Base-by-base conservation (phyloP, 306 rosid species). In the Sindora glabra region DNA sequence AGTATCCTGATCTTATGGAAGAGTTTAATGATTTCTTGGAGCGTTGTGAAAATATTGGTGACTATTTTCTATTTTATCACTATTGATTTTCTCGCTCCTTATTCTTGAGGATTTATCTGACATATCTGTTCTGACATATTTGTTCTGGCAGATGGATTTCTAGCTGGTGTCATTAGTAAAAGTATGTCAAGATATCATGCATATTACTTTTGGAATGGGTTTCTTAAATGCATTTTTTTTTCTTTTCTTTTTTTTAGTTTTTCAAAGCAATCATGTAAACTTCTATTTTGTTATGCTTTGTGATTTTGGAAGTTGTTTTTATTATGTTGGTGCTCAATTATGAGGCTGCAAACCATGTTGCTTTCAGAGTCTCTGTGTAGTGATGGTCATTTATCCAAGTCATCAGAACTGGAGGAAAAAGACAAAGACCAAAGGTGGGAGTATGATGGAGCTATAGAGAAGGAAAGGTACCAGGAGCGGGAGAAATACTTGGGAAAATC, bases 401-500 rank as follows among this genome's bases (percentile, higher is more conserved):
- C 84, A 7, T 64, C 77, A 59, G 86, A 84, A 81, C 75, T 82
- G 73, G 97, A 89, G 69, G 95, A 88, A 39, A 89, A 76, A 72
- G 90, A 86, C 33, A 90, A 69, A 75, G 87, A 86, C 69, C 85
- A 55, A 25, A 87, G 80, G 74, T 88, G 81, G 45, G 96, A 88
- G 50, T 68, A 26, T 52, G 96, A 88, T 72, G 92, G 81, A 68
- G 60, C 69, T 71, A 86, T 78, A 83, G 96, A 89, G 68, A 92
- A 85, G 78, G 97, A 94, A 68, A 77, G 89, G 70, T 64, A 72
- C 80, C 77, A n/a, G n/a, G n/a, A n/a, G n/a, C n/a, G 74, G 74
- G 98, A 92, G 59, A 94, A 89, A 68, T 89, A 89, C 76, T 49
- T 79, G 81, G n/a, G n/a, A n/a, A 94, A 94, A 73, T 87, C 99